Conservation (phyloP, 768 basidiomycete species). For the Phaeotremella skinneri region DNA sequence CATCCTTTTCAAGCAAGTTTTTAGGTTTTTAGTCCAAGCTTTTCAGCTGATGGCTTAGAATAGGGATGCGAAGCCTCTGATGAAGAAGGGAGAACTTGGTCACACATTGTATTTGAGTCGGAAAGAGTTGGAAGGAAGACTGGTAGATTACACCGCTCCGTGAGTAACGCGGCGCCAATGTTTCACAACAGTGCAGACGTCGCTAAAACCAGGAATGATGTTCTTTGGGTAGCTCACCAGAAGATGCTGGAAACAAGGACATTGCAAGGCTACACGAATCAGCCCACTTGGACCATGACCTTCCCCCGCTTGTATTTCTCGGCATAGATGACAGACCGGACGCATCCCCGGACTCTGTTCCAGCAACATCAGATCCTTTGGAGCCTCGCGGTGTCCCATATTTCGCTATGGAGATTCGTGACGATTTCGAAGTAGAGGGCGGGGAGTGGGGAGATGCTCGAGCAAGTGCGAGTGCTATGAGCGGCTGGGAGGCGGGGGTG, state of each 20-base stretch:
- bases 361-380: slow-evolving; percentile 64
- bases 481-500: slow-evolving; percentile 66
- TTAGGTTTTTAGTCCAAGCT: slow-evolving; percentile 55
- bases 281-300: slow-evolving; percentile 30
- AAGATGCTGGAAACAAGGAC: slow-evolving; percentile 20
- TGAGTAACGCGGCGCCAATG: slow-evolving; percentile 14
- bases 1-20: slow-evolving; percentile 70
- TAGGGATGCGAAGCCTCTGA: slow-evolving; percentile 52
- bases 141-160: slow-evolving; percentile 27
- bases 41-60: slow-evolving; percentile 53
- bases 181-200: background rate
- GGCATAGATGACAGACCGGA: slow-evolving; percentile 47
- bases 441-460: slow-evolving; percentile 54
- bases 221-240: slow-evolving; percentile 7
- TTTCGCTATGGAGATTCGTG: slow-evolving; percentile 61
- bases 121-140: slow-evolving; percentile 68
- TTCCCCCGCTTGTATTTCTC: slow-evolving; percentile 45
- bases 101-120: slow-evolving; percentile 64
- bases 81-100: slow-evolving; percentile 57
- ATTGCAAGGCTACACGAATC: slow-evolving; percentile 56
- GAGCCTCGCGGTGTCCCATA: slow-evolving; percentile 77
- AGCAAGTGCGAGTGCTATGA: slow-evolving; percentile 53
- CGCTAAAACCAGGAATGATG: slow-evolving; percentile 3
- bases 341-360: slow-evolving; percentile 42
- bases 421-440: slow-evolving; percentile 49